Conservation (phyloP, 805 yeast species). For the Myxozyma lipomycoides region DNA sequence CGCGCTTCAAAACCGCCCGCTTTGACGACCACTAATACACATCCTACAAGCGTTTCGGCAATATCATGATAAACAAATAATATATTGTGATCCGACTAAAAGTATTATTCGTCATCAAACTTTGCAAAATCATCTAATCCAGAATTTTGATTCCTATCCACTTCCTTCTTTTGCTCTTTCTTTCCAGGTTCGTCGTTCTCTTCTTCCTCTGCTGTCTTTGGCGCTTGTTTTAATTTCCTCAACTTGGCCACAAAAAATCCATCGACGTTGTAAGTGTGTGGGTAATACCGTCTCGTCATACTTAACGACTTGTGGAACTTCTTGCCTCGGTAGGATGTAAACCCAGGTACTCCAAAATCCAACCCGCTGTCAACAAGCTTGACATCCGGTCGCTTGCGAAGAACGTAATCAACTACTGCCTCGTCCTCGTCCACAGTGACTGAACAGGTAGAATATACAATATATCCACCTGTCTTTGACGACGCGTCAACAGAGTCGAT, state of each 20-base stretch:
- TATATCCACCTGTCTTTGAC: slow-evolving; percentile 85
- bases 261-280: slow-evolving; percentile 97
- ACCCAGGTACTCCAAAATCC: slow-evolving; percentile 93
- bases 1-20: too few species aligned
- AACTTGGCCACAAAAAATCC: slow-evolving; percentile 98
- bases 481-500: slow-evolving; percentile 95
- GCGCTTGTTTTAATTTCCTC: slow-evolving; percentile 51
- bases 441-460: slow-evolving; percentile 97
- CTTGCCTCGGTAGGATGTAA: slow-evolving; percentile 89
- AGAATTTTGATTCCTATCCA: neutral
- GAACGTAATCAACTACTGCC: slow-evolving; percentile 96
- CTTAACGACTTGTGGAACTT: slow-evolving; percentile 72
- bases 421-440: slow-evolving; percentile 98
- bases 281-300: slow-evolving; percentile 91
- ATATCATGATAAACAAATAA: too few species aligned
- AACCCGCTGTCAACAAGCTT: slow-evolving; percentile 88
- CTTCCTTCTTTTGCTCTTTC: neutral
- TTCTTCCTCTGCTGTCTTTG: slow-evolving; percentile 1
- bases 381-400: slow-evolving; percentile 93
- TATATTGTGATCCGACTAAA: too few species aligned
- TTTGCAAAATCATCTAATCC: neutral
- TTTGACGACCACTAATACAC: too few species aligned
- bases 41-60: too few species aligned
- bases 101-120: neutral
- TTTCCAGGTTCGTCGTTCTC: slow-evolving; percentile 7